Percentiles rank a stretch among this genome's conserved stretches.
These are phyloP conservation scores for Plectranthus barbatus DNA, from an alignment of 257 asterid species.

Conservation along the genomic window DNA sequence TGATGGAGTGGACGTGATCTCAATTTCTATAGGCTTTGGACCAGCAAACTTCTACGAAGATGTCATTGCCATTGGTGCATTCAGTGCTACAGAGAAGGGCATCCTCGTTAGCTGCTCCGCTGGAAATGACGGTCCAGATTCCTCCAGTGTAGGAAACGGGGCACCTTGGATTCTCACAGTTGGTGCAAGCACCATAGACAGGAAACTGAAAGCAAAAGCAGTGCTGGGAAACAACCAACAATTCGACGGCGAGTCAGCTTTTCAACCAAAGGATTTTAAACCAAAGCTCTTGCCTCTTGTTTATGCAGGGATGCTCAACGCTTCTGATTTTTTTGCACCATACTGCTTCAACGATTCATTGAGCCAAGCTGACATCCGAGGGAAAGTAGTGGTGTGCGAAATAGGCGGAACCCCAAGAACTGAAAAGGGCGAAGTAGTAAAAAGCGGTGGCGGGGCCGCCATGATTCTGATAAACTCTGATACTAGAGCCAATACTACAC, in stretches of 20 bases:
- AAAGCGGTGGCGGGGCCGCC: slow-evolving; percentile 19
- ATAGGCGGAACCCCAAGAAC: not conserved
- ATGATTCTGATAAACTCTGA: slow-evolving; percentile 10
- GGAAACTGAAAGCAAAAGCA: slow-evolving; percentile 11
- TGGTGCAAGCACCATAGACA: slow-evolving; percentile 25
- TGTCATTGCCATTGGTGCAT: slow-evolving; percentile 14
- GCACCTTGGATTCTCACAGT: slow-evolving; percentile 32
- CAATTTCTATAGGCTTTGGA: slow-evolving; percentile 11
- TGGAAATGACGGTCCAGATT: slow-evolving; percentile 16
- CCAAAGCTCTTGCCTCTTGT: not conserved
- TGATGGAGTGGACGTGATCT: slow-evolving; percentile 35
- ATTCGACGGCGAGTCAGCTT: slow-evolving; percentile 8
- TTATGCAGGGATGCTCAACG: not conserved
- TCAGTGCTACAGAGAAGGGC: slow-evolving; percentile 18
- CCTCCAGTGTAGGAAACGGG: not conserved
- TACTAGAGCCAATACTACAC: too few relatives aligned
- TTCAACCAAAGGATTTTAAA: not conserved
- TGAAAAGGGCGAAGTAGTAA: slow-evolving; percentile 6
- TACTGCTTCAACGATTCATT: not conserved
- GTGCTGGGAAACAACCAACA: slow-evolving; percentile 9
- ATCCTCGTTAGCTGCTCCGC: slow-evolving; percentile 22
- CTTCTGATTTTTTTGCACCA: not conserved
- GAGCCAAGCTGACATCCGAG: not conserved
- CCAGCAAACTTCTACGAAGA: not conserved
- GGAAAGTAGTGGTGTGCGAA: slow-evolving; percentile 27